Percentiles rank a stretch among this genome's conserved stretches.
phyloP scores from a whole-genome alignment of 768 basidiomycete species.

The Coprinopsis sp. region DNA sequence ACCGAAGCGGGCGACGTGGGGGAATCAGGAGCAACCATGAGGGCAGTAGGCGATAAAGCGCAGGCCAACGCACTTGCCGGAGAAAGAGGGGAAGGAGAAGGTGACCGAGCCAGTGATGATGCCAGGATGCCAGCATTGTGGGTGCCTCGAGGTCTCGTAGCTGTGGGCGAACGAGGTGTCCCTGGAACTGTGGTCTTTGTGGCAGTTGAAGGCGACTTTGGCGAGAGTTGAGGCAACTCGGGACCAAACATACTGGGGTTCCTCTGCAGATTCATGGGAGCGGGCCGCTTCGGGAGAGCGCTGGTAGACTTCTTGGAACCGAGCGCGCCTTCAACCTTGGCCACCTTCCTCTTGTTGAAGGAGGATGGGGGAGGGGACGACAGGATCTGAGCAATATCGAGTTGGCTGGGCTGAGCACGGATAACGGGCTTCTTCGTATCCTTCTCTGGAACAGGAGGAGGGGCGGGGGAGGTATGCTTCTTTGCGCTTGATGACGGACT shows the following conservation, averaged over 20 bases:
- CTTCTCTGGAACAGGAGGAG: constrained; percentile 15
- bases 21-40: constrained; percentile 10
- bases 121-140: too few relatives aligned
- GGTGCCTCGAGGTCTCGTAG: constrained; percentile 4
- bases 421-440: constrained; percentile 9
- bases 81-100: constrained; percentile 11
- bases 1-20: constrained; percentile 16
- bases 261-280: constrained; percentile 47
- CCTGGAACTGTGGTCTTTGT: background rate
- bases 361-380: constrained; percentile 11
- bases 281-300: constrained; percentile 12
- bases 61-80: constrained; percentile 10
- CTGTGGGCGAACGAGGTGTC: constrained; percentile 10
- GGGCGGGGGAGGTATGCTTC: constrained; percentile 13
- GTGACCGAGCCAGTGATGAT: constrained; percentile 3
- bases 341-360: constrained; percentile 9
- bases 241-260: constrained; percentile 66
- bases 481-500: constrained; percentile 8
- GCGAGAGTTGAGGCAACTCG: constrained; percentile 50
- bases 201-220: background rate
- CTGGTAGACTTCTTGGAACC: constrained; percentile 7
- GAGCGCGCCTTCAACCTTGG: constrained; percentile 7
- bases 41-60: constrained; percentile 9
- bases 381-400: constrained; percentile 1
- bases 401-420: constrained; percentile 10